Evolutionary conservation across 2,329 filamentous ascomycete species (phyloP).

Genomic region (Ophidiomyces ophidiicola): DNA sequence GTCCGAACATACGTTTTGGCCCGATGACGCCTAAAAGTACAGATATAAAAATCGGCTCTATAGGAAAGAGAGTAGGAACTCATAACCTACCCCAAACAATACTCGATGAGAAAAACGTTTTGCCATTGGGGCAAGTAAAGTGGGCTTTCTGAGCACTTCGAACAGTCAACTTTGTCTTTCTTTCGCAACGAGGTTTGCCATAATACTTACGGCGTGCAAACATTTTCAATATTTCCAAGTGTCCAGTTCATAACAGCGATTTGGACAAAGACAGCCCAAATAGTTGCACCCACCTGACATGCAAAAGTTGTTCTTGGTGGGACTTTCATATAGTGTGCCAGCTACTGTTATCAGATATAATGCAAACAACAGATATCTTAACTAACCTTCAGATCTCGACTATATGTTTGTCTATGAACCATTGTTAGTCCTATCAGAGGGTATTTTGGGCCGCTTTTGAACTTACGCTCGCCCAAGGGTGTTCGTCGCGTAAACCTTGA

Average conservation of each 20-base stretch:
- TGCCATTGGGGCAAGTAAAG: conserved; percentile 43
- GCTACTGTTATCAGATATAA: conserved; percentile 9
- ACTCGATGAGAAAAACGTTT: conserved; percentile 52
- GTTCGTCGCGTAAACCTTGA: conserved; percentile 21
- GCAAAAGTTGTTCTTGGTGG: conserved; percentile 38
- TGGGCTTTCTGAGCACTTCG: conserved; percentile 38
- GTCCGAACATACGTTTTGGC: conserved; percentile 52
- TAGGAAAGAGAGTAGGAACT: background rate
- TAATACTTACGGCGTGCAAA: conserved; percentile 28
- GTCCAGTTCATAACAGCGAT: conserved; percentile 38
- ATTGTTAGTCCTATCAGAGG: background rate
- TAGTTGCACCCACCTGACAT: conserved; percentile 38
- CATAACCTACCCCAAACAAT: conserved; percentile 50
- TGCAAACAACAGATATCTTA: background rate
- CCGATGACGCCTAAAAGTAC: conserved; percentile 50
- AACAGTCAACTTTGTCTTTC: background rate
- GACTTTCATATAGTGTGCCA: conserved; percentile 23
- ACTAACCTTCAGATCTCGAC: conserved; percentile 9
- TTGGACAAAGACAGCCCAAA: conserved; percentile 37
- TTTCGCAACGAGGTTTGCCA: conserved; percentile 1
- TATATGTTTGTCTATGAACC: conserved; percentile 11
- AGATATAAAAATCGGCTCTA: background rate
- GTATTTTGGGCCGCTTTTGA: background rate
- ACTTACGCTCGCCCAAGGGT: conserved; percentile 21
- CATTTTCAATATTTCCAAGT: conserved; percentile 31